Conservation (phyloP, 805 yeast genomes). For the Sugiyamaella lignohabitans region DNA sequence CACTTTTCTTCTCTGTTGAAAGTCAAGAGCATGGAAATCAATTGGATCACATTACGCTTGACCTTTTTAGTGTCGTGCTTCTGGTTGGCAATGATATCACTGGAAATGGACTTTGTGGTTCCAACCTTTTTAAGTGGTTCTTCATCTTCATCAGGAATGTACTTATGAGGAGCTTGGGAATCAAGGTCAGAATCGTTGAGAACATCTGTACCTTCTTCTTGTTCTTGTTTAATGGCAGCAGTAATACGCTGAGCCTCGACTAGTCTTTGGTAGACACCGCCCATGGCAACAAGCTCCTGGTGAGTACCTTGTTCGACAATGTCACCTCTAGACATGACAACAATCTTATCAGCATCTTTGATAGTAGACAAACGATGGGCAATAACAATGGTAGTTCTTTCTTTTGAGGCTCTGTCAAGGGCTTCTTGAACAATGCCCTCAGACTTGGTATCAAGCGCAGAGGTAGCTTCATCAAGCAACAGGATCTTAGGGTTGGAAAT, state of each 20-base stretch:
- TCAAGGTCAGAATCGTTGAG: slow-evolving; percentile 14
- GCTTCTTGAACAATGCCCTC: slow-evolving; percentile 39
- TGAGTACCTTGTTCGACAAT: slow-evolving; percentile 44
- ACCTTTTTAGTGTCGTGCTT: background rate
- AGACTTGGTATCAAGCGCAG: slow-evolving; percentile 44
- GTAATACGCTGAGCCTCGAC: slow-evolving; percentile 34
- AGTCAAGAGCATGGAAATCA: slow-evolving; percentile 12
- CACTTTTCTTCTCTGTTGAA: slow-evolving; percentile 25
- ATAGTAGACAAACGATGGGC: slow-evolving; percentile 55
- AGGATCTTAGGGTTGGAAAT: slow-evolving; percentile 51
- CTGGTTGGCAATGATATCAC: slow-evolving; percentile 13
- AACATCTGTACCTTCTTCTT: slow-evolving; percentile 6
- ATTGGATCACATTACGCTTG: slow-evolving; percentile 4
- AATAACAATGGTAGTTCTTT: slow-evolving; percentile 48
- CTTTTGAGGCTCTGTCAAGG: slow-evolving; percentile 31
- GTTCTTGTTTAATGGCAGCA: slow-evolving; percentile 10
- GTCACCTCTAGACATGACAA: slow-evolving; percentile 46
- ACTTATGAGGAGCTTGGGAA: slow-evolving; percentile 1
- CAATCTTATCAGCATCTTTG: slow-evolving; percentile 48
- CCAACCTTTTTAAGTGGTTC: slow-evolving; percentile 9
- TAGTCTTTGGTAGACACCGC: slow-evolving; percentile 29
- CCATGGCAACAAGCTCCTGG: slow-evolving; percentile 28
- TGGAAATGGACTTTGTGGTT: slow-evolving; percentile 19
- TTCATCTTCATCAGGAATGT: slow-evolving; percentile 6
- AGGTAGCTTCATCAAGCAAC: slow-evolving; percentile 54